Percentiles rank a stretch among this genome's conserved stretches.
These are phyloP conservation scores for Penicillium sp. DNA, from an alignment of 2,329 filamentous ascomycete genomes.

Conservation along the genomic window DNA sequence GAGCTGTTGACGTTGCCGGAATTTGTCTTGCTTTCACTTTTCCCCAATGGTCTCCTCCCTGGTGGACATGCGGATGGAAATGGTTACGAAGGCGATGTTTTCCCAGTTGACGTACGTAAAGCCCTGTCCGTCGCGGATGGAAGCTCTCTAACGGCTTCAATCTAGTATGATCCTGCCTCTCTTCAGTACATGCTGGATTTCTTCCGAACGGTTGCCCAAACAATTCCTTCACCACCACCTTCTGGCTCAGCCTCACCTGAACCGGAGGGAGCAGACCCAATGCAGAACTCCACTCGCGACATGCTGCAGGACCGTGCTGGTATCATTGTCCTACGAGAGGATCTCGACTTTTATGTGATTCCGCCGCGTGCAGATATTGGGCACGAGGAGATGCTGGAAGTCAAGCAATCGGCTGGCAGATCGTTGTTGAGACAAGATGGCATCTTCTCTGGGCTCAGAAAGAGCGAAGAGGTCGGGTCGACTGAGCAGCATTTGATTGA, in stretches of 20 bases:
- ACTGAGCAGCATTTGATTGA: constrained; percentile 98
- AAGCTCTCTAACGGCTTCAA: constrained; percentile 8
- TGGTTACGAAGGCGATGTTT: constrained; percentile 88
- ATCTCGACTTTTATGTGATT: constrained; percentile 96
- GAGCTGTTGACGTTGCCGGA: constrained; percentile 93
- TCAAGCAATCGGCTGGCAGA: constrained; percentile 86
- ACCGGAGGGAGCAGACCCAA: constrained; percentile 63
- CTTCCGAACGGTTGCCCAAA: constrained; percentile 91
- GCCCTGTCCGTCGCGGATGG: not conserved
- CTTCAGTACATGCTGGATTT: constrained; percentile 99
- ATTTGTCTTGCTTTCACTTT: constrained; percentile 95
- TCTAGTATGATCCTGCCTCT: constrained; percentile 89
- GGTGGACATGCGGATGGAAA: constrained; percentile 79
- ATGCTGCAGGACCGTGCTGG: constrained; percentile 84
- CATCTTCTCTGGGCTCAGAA: constrained; percentile 91
- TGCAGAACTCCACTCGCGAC: constrained; percentile 66
- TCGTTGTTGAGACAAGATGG: constrained; percentile 86
- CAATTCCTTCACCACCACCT: constrained; percentile 67
- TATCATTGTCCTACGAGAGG: constrained; percentile 93
- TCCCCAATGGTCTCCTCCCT: constrained; percentile 95
- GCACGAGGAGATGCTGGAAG: constrained; percentile 86
- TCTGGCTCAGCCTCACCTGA: constrained; percentile 62
- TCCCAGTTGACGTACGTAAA: constrained; percentile 87
- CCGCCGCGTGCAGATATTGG: constrained; percentile 80
- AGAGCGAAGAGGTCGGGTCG: constrained; percentile 91